Base-by-base conservation (phyloP, 768 basidiomycete genomes). In the Termitomyces eurrhizus region DNA sequence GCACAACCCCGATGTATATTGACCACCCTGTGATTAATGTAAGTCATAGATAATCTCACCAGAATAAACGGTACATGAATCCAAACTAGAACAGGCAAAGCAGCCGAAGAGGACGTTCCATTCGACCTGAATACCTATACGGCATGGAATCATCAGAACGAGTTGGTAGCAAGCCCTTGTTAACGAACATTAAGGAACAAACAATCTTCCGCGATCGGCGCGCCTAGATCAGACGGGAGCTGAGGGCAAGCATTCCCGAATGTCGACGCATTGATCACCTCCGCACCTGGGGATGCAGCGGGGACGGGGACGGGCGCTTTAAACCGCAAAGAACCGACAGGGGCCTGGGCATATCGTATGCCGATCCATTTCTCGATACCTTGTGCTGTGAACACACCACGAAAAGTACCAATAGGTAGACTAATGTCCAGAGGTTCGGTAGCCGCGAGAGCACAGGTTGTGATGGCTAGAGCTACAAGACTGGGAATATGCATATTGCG, bases 351-450 rank as follows among this genome's bases (percentile, higher is more conserved):
- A 57, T 75, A 89, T 0, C 81, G 86, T 36, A 89, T 79, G 3
- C 86, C 86, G 12, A 86, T 75, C 80, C 84, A 88, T 66, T 76
- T 75, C 53, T 86, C 81, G 11, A 79, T 78, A 7, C 78, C 79
- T 52, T 80, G 79, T 0, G 71, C 49, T 16, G 74, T 76, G 11
- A 72, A 59, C 4, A 79, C 63, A 8, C 84, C 84, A 2, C 76
- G 78, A 61, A 84, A 84, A 0, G 71, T 75, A 4, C 84, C 84
- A 5, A 74, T 77, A 9, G 69, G 73, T 9, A 81, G 64, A 7
- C 58, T 60, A 18, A 83, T 72, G 18, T 80, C 77, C 21, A 79
- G 70, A 14, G 67, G 63, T 21, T 32, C 32, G 5, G 57, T 1
- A 12, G 21, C 26, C 5, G 41, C 21, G 13, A 56, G 48, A 9